A percentile compares a stretch with the other conserved stretches of the same genome.
These are phyloP conservation scores for Herpetomonas tarakana DNA, from an alignment of 208 protist genomes.

Conservation along the genomic window DNA sequence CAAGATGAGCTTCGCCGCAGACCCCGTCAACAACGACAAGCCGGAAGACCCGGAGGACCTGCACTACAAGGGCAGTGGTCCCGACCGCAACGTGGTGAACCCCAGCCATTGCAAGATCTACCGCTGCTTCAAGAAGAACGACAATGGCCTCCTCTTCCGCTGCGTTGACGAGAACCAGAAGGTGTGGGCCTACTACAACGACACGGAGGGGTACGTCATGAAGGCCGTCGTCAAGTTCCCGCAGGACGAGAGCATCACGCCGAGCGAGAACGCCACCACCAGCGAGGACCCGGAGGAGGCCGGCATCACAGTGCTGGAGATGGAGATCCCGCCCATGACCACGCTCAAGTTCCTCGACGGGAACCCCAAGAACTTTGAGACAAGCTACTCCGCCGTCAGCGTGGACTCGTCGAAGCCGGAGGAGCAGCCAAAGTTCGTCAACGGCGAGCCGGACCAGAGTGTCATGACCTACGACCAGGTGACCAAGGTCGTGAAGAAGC, in stretches of 20 bases:
- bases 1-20: slow-evolving; percentile 58
- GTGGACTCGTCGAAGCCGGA: slow-evolving; percentile 35
- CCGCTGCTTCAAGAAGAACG: slow-evolving; percentile 62
- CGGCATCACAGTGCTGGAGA: slow-evolving; percentile 38
- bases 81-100: slow-evolving; percentile 34
- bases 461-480: slow-evolving; percentile 49
- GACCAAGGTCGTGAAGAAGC: slow-evolving; percentile 64
- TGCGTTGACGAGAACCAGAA: slow-evolving; percentile 34
- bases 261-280: slow-evolving; percentile 30
- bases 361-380: slow-evolving; percentile 48
- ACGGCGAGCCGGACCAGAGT: slow-evolving; percentile 35
- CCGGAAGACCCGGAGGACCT: slow-evolving; percentile 32
- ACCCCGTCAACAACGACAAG: slow-evolving; percentile 38
- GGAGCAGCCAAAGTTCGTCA: slow-evolving; percentile 44
- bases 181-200: slow-evolving; percentile 67
- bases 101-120: slow-evolving; percentile 44
- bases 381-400: slow-evolving; percentile 50
- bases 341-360: slow-evolving; percentile 61
- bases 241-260: slow-evolving; percentile 25
- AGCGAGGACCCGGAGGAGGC: slow-evolving; percentile 32
- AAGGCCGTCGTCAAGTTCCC: slow-evolving; percentile 53
- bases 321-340: slow-evolving; percentile 49
- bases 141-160: slow-evolving; percentile 58
- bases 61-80: slow-evolving; percentile 50
- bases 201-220: slow-evolving; percentile 66